A percentile compares a stretch with the other conserved stretches of the same genome.
Evolutionary conservation across 768 basidiomycete genomes (phyloP).

Genomic region (Hericium erinaceus): DNA sequence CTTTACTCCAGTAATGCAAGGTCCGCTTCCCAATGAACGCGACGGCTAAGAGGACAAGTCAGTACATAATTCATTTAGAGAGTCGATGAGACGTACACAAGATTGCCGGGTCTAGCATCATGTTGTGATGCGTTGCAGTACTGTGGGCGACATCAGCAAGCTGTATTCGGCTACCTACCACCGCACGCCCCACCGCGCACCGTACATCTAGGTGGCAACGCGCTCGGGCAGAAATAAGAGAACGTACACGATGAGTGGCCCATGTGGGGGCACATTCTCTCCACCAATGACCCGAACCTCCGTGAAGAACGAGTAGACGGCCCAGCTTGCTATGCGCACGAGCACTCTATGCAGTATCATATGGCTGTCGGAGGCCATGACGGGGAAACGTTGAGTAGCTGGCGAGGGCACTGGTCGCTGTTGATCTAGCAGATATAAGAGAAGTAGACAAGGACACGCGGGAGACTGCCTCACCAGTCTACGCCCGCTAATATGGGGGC

Average conservation of each 20-base stretch:
- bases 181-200: not conserved
- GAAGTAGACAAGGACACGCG: not conserved
- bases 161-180: too few species aligned
- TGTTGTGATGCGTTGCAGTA: conserved; percentile 85
- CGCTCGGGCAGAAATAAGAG: not conserved
- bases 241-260: conserved; percentile 89
- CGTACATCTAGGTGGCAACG: not conserved
- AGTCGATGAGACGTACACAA: conserved; percentile 40
- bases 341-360: conserved; percentile 59
- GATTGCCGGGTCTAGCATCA: conserved; percentile 85
- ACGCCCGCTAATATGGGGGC: not conserved
- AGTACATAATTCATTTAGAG: conserved; percentile 7
- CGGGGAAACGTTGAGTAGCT: conserved; percentile 10
- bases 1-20: conserved; percentile 93
- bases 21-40: conserved; percentile 76
- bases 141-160: conserved; percentile 28
- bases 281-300: conserved; percentile 80
- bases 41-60: conserved; percentile 41
- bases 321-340: conserved; percentile 60
- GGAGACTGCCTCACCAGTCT: not conserved
- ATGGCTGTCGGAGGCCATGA: conserved; percentile 16
- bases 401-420: not conserved
- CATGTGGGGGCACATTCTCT: conserved; percentile 80
- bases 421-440: not conserved
- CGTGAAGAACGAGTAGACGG: conserved; percentile 80